Percentiles rank a stretch among this genome's conserved stretches.
phyloP scores from a whole-genome alignment of 2,329 filamentous ascomycete species.

The Cytospora leucostoma region DNA sequence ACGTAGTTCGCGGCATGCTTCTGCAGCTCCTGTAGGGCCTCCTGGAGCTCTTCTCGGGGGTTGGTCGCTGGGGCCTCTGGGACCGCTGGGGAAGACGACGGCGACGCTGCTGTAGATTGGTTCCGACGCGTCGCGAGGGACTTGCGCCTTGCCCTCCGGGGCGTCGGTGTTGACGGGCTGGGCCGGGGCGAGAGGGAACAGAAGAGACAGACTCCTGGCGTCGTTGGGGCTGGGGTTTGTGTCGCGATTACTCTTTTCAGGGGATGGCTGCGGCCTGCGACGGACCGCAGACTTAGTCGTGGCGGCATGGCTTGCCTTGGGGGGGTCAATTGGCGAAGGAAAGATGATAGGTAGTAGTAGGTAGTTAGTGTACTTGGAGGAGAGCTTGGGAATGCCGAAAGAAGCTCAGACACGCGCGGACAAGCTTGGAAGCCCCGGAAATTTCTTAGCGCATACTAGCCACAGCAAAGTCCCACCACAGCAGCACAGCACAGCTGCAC shows the following conservation, averaged over 20 bases:
- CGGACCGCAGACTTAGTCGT: constrained; percentile 35
- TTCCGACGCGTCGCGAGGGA: constrained; percentile 28
- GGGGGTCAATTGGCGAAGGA: background rate
- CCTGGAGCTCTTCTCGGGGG: constrained; percentile 57
- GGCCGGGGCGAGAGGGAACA: constrained; percentile 34
- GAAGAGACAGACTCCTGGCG: constrained; percentile 36
- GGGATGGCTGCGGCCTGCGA: constrained; percentile 29
- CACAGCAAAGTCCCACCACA: background rate
- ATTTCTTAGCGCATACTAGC: background rate
- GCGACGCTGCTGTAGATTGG: constrained; percentile 31
- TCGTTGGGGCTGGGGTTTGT: background rate
- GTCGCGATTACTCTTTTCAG: constrained; percentile 10
- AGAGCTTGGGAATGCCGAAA: background rate
- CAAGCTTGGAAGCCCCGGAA: background rate
- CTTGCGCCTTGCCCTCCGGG: constrained; percentile 24
- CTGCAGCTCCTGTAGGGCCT: constrained; percentile 61
- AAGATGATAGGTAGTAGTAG: background rate
- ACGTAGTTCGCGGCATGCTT: constrained; percentile 62
- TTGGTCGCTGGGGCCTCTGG: constrained; percentile 28
- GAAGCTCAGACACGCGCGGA: background rate
- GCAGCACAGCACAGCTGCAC: too few species aligned
- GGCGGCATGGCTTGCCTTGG: constrained; percentile 35
- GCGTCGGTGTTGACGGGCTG: background rate
- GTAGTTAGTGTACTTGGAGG: background rate
- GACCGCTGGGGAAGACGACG: background rate